Evolutionary conservation across 148 eudicot genomes (phyloP), one percentile per base, ranked within the genome.

Genomic region (Amaranthus cruentus): DNA sequence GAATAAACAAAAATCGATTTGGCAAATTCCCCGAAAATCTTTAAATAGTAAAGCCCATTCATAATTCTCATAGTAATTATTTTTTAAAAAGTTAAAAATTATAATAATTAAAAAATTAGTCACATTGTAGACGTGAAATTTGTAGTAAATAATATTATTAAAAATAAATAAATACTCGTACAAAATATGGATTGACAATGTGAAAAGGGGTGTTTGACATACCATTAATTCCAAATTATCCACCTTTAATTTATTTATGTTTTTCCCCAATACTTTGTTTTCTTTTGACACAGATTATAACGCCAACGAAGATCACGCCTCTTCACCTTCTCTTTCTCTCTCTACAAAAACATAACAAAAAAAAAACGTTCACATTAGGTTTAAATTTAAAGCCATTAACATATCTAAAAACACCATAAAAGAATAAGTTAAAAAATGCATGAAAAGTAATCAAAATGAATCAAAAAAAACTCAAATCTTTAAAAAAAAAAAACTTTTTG

Each of bases 231-330:
- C 38, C 38, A 28, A 28, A 28, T 28, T 28, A 28, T 1, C 38
- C 38, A 28, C 38, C 38, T 28, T 28, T 15, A 56, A 13, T 68
- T 61, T 54, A 13, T 68, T 61, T 54, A 15, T 74, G 15, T 48
- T 63, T 57, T 9, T 52, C 28, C 38, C 38, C 38, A 28, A 28
- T 28, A 28, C 2, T 28, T 28, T 28, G 38, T 28, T 28, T 28
- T 2, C 38, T 28, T 12, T 65, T 28, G 54, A 76, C 69, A 70
- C 61, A 74, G 72, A 62, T 69, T 74, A 79, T 79, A 75, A 79
- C 82, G 82, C 75, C 75, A 73, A 79, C 81, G 66, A 55, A 79
- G 69, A 74, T 74, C 78, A 79, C 78, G 77, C 78, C 46, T 69
- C 68, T 74, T 69, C 63, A 69, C 6, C 81, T 68, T 46, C 62